These are phyloP conservation scores for Salix arbutifolia DNA, from an alignment of 345 rosid species.

Conservation along the genomic window DNA sequence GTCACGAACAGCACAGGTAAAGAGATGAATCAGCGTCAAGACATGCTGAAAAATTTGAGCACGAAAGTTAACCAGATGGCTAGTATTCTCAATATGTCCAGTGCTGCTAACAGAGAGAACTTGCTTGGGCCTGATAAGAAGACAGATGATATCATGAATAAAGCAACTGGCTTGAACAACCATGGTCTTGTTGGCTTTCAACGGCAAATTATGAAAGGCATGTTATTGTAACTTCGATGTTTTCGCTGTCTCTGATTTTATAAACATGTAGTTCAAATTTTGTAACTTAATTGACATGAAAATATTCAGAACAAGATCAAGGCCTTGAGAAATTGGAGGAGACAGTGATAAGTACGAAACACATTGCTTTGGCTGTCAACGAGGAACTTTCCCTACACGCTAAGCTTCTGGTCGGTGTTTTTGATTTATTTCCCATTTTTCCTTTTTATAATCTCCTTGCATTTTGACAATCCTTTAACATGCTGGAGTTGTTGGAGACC, in stretches of 20 bases:
- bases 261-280: neutral
- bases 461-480: neutral
- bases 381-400: conserved; percentile 87
- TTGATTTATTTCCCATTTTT: neutral
- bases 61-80: conserved; percentile 82
- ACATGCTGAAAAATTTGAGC: conserved; percentile 69
- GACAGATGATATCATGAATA: conserved; percentile 48
- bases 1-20: conserved; percentile 65
- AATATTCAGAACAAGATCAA: conserved; percentile 87
- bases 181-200: conserved; percentile 85
- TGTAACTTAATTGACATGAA: conserved; percentile 3
- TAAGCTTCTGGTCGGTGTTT: conserved; percentile 64
- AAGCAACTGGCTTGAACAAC: conserved; percentile 70
- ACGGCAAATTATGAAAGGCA: conserved; percentile 85
- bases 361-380: conserved; percentile 78
- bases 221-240: conserved; percentile 17
- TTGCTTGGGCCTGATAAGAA: conserved; percentile 76
- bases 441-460: neutral
- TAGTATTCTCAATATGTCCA: conserved; percentile 75
- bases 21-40: conserved; percentile 94
- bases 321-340: conserved; percentile 92
- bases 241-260: neutral
- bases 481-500: neutral
- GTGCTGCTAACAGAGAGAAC: conserved; percentile 75
- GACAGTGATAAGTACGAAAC: conserved; percentile 81